A percentile compares a stretch with the other conserved stretches of the same genome.
Evolutionary conservation across 176 grass and related monocot species (phyloP).

Genomic region (Rhynchospora tenuis): DNA sequence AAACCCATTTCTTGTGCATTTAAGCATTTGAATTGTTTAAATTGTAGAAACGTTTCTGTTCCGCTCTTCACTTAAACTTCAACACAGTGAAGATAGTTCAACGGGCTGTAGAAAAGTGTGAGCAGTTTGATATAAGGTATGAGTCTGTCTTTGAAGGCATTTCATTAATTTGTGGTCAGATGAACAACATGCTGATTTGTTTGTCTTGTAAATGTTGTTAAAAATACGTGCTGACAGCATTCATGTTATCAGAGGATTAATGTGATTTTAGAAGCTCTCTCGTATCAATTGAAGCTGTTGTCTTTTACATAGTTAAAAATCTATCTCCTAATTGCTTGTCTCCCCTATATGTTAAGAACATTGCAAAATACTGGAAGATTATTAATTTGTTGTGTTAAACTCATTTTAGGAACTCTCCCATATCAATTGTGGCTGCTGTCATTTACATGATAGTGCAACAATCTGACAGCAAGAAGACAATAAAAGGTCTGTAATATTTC

Average conservation of each 20-base stretch:
- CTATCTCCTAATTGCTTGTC: no score
- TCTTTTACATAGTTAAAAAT: no score
- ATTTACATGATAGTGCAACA: constrained; percentile 81
- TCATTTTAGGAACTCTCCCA: constrained; percentile 51
- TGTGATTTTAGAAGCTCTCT: background rate
- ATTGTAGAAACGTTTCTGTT: constrained; percentile 67
- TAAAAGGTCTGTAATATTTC: constrained; percentile 39
- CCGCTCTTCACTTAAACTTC: constrained; percentile 65
- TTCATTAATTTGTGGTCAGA: background rate
- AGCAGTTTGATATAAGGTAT: constrained; percentile 69
- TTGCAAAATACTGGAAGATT: background rate
- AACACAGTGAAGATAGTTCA: constrained; percentile 66
- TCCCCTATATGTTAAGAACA: background rate
- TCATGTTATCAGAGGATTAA: background rate
- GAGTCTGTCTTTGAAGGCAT: background rate
- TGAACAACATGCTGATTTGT: no score
- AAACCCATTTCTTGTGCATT: background rate
- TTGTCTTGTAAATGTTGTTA: no score
- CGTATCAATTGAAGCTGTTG: no score
- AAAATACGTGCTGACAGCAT: no score
- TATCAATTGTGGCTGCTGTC: constrained; percentile 68
- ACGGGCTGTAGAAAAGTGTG: constrained; percentile 53
- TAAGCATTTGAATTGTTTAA: constrained; percentile 16
- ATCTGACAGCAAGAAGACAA: constrained; percentile 62
- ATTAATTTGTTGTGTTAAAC: background rate